Conservation (phyloP, 768 basidiomycete genomes). For the Tubosaeta sp. region DNA sequence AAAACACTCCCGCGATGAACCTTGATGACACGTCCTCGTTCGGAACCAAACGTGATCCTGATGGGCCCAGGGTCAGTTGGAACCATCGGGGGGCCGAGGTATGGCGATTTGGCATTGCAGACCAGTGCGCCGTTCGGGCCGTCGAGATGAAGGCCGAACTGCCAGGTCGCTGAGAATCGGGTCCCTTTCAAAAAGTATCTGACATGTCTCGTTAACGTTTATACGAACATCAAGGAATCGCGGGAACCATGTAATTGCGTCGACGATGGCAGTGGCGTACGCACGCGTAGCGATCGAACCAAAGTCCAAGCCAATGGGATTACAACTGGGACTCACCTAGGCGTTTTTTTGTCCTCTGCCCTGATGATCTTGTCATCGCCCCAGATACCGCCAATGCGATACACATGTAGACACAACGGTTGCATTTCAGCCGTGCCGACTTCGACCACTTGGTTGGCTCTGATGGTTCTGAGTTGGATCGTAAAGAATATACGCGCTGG, state of each 20-base stretch:
- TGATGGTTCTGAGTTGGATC: background rate
- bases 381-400: conserved; percentile 26
- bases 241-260: background rate
- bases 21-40: conserved; percentile 1
- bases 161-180: conserved; percentile 19
- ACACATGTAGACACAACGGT: conserved; percentile 25
- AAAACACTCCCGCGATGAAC: conserved; percentile 9
- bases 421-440: conserved; percentile 1
- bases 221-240: background rate
- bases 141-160: conserved; percentile 18
- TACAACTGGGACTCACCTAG: conserved; percentile 13
- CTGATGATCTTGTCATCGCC: conserved; percentile 27
- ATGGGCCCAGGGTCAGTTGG: conserved; percentile 16
- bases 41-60: conserved; percentile 13
- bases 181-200: conserved; percentile 25
- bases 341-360: conserved; percentile 25
- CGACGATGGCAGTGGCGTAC: background rate
- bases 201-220: background rate
- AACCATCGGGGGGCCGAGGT: conserved; percentile 21
- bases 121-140: conserved; percentile 16
- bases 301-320: background rate
- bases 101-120: conserved; percentile 27
- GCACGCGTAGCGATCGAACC: background rate
- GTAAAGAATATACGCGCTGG: background rate
- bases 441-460: background rate